Conservation (phyloP, 768 basidiomycete species). For the Serendipita vermifera region DNA sequence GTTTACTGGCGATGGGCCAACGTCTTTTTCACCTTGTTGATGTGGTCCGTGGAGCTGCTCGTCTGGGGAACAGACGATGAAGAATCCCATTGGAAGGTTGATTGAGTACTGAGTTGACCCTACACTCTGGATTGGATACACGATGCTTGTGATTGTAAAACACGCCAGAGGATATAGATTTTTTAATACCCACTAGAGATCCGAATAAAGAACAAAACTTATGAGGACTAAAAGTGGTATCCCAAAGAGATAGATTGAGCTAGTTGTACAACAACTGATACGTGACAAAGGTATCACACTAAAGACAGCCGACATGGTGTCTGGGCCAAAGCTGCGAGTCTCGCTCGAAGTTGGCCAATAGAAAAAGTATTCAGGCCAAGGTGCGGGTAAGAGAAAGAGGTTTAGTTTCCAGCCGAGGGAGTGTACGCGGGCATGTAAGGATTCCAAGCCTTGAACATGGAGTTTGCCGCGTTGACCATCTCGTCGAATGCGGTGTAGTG, state of each 20-base stretch:
- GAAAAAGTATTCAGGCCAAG: no score
- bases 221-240: no score
- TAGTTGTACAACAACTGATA: no score
- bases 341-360: no score
- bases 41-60: constrained; percentile 72
- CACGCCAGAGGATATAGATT: background rate
- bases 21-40: constrained; percentile 69
- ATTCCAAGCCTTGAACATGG: constrained; percentile 6
- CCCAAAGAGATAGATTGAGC: no score
- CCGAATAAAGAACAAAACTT: no score
- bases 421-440: constrained; percentile 1
- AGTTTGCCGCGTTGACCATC: constrained; percentile 7
- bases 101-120: background rate
- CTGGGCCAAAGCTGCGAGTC: no score
- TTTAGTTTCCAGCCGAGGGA: background rate
- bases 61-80: constrained; percentile 68
- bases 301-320: no score
- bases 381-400: no score
- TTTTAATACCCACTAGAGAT: background rate
- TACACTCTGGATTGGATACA: background rate
- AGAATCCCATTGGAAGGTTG: constrained; percentile 15
- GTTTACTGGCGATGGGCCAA: constrained; percentile 92
- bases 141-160: background rate
- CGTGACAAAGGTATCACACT: no score
- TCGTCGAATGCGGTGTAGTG: constrained; percentile 1